Evolutionary conservation across 495 filamentous ascomycete species (phyloP).

Genomic region (Penicillium tannophilum): DNA sequence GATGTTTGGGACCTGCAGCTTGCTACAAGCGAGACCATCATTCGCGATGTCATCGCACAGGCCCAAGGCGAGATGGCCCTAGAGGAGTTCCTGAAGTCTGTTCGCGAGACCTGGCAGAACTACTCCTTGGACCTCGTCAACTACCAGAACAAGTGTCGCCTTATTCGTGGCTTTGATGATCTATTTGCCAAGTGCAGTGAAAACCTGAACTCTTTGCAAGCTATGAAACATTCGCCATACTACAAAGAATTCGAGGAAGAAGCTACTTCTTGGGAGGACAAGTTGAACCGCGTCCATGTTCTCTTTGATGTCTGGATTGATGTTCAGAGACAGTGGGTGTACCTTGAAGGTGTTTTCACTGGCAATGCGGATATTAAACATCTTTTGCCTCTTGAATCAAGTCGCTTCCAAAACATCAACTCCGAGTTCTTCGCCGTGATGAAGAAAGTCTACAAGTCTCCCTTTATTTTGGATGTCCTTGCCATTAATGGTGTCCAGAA

Average conservation of each 20-base stretch:
- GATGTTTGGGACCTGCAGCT: constrained; percentile 98
- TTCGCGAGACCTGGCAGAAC: constrained; percentile 94
- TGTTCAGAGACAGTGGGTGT: constrained; percentile 99
- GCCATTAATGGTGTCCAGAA: constrained; percentile 95
- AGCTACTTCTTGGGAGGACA: constrained; percentile 95
- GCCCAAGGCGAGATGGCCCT: constrained; percentile 98
- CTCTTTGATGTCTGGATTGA: constrained; percentile 99
- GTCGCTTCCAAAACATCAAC: constrained; percentile 98
- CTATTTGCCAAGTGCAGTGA: constrained; percentile 98
- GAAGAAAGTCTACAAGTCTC: constrained; percentile 97
- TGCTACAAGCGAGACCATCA: constrained; percentile 77
- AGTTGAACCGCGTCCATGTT: constrained; percentile 94
- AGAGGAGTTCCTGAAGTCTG: constrained; percentile 96
- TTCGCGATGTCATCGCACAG: constrained; percentile 90
- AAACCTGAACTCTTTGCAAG: constrained; percentile 94
- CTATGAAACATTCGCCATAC: constrained; percentile 98
- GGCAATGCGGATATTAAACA: constrained; percentile 99
- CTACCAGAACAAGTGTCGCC: constrained; percentile 95
- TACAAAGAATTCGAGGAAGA: constrained; percentile 99
- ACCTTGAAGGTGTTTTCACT: constrained; percentile 96
- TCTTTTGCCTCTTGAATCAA: constrained; percentile 91
- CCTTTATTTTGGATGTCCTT: constrained; percentile 91
- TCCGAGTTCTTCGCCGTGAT: constrained; percentile 96
- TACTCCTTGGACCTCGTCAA: constrained; percentile 93
- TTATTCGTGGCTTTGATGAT: constrained; percentile 98